Percentiles rank a stretch among this genome's conserved stretches.
These are phyloP conservation scores for Thozetella sp. DNA, from an alignment of 495 filamentous ascomycete genomes.

Conservation along the genomic window DNA sequence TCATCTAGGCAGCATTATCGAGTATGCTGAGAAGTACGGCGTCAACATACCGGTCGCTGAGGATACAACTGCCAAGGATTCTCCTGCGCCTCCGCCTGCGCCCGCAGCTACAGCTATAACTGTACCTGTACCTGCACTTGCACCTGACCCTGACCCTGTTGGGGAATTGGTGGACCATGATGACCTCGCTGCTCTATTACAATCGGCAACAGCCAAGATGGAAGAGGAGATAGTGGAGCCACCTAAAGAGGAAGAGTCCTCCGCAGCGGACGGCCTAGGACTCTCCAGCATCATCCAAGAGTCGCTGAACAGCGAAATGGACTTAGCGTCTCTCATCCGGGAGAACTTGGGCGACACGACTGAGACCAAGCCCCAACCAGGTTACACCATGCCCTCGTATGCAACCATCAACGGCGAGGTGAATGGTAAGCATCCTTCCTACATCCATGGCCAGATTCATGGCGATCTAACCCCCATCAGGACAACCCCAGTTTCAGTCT, in stretches of 20 bases:
- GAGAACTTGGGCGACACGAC: conserved; percentile 18
- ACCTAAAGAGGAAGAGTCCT: conserved; percentile 5
- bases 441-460: neutral
- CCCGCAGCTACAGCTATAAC: too few relatives aligned
- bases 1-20: conserved; percentile 68
- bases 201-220: conserved; percentile 20
- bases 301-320: conserved; percentile 14
- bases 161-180: conserved; percentile 25
- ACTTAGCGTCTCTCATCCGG: conserved; percentile 24
- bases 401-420: conserved; percentile 4
- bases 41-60: conserved; percentile 34
- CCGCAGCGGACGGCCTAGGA: conserved; percentile 10
- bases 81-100: neutral
- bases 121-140: too few relatives aligned
- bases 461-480: neutral
- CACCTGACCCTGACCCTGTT: conserved; percentile 9
- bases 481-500: conserved; percentile 23
- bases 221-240: conserved; percentile 3
- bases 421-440: conserved; percentile 10
- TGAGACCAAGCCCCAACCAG: conserved; percentile 11
- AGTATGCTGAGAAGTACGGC: conserved; percentile 42
- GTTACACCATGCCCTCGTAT: conserved; percentile 10
- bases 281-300: conserved; percentile 26
- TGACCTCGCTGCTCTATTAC: conserved; percentile 26
- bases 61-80: conserved; percentile 16